Evolutionary conservation across 495 filamentous ascomycete genomes (phyloP).

Genomic region (Penicillium fimorum): DNA sequence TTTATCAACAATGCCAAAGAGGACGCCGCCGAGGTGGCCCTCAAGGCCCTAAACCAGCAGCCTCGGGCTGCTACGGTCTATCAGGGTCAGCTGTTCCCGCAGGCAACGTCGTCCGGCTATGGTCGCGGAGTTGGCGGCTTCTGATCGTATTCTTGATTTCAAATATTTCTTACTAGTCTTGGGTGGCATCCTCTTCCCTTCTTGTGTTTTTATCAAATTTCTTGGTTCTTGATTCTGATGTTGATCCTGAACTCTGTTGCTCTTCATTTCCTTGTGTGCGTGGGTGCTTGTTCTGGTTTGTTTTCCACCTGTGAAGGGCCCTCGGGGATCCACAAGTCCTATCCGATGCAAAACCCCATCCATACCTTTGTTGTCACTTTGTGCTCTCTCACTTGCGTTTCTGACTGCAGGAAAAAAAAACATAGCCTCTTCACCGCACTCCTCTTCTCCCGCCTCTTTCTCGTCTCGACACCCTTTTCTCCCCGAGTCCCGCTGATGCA

Average conservation of each 20-base stretch:
- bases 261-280: conserved; percentile 2
- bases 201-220: conserved; percentile 21
- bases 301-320: neutral
- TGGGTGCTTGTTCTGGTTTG: conserved; percentile 9
- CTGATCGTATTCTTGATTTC: conserved; percentile 12
- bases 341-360: neutral
- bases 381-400: conserved; percentile 9
- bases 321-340: conserved; percentile 8
- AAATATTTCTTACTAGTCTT: conserved; percentile 25
- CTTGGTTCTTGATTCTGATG: neutral
- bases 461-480: neutral
- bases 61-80: conserved; percentile 25
- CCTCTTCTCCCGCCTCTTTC: conserved; percentile 1
- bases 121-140: conserved; percentile 21
- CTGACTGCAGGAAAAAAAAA: conserved; percentile 3
- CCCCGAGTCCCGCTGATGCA: conserved; percentile 2
- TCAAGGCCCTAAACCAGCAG: conserved; percentile 43
- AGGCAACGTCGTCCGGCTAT: conserved; percentile 14
- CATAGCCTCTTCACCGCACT: conserved; percentile 6
- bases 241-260: neutral
- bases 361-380: conserved; percentile 6
- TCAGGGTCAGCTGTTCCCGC: conserved; percentile 28
- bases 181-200: conserved; percentile 28
- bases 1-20: conserved; percentile 85
- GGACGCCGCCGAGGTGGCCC: conserved; percentile 78